These are phyloP conservation scores for Flaveria brownii DNA, from an alignment of 129 eudicot genomes.

Conservation along the genomic window DNA sequence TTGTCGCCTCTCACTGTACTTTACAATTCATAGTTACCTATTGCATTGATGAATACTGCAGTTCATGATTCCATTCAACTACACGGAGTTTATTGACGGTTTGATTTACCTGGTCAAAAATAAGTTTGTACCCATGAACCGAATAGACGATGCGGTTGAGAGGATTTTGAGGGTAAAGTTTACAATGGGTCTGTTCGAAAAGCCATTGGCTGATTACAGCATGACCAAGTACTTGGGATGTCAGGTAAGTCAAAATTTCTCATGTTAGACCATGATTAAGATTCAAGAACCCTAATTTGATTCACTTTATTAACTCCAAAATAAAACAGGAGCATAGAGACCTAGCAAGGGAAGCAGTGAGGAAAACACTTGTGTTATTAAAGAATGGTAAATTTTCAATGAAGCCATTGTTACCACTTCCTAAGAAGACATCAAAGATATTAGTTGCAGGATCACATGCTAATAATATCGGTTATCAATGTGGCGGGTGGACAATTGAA, in stretches of 20 bases:
- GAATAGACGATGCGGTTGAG: slow-evolving; percentile 63
- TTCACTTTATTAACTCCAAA: background rate
- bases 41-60: slow-evolving; percentile 28
- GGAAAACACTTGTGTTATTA: slow-evolving; percentile 64
- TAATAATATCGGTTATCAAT: slow-evolving; percentile 63
- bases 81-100: slow-evolving; percentile 59
- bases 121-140: slow-evolving; percentile 48
- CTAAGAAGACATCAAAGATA: slow-evolving; percentile 55
- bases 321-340: slow-evolving; percentile 54
- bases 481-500: slow-evolving; percentile 78
- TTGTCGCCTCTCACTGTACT: slow-evolving; percentile 10
- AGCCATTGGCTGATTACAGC: slow-evolving; percentile 57
- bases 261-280: too few relatives aligned
- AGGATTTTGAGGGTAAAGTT: slow-evolving; percentile 67
- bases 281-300: too few relatives aligned
- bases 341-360: slow-evolving; percentile 73
- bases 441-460: slow-evolving; percentile 77
- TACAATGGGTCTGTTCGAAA: slow-evolving; percentile 63
- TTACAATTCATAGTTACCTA: slow-evolving; percentile 23
- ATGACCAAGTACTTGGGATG: slow-evolving; percentile 30
- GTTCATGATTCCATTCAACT: slow-evolving; percentile 64
- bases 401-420: slow-evolving; percentile 60
- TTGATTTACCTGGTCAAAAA: slow-evolving; percentile 50
- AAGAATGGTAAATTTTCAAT: slow-evolving; percentile 57
- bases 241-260: too few relatives aligned